phyloP scores from a whole-genome alignment of 139 green algal species.

The Diplosphaera chodatii region DNA sequence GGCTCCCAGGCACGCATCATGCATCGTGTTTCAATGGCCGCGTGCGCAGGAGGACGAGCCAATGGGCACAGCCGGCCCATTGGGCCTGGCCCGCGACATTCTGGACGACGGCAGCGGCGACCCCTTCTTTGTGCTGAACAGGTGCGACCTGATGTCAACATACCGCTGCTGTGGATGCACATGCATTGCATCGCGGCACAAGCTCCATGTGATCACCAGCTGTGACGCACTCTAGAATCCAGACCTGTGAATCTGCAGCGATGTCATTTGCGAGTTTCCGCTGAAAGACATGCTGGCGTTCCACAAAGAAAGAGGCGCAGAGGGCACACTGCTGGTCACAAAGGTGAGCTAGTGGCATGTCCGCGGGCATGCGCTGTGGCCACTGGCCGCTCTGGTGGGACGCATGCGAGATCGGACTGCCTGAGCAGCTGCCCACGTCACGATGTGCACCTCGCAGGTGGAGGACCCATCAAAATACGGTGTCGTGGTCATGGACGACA shows the following conservation, averaged over 20 bases:
- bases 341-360: conserved; percentile 63
- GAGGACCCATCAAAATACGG: conserved; percentile 96
- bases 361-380: no score
- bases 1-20: no score
- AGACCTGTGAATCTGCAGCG: conserved; percentile 64
- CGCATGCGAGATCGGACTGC: no score
- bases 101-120: conserved; percentile 78
- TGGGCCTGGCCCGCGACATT: conserved; percentile 83
- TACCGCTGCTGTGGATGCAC: no score
- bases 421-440: no score
- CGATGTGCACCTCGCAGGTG: no score
- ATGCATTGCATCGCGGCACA: no score
- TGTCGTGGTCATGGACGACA: conserved; percentile 87
- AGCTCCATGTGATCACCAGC: no score
- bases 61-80: conserved; percentile 93
- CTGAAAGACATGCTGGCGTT: conserved; percentile 78
- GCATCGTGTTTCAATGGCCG: not conserved
- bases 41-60: conserved; percentile 86
- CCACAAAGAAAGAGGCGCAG: conserved; percentile 69
- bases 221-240: no score
- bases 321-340: conserved; percentile 94
- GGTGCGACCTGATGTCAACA: no score
- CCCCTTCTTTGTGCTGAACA: conserved; percentile 98
- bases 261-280: conserved; percentile 96
- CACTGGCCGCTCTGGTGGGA: no score